Conservation (phyloP, 192 early-diverging fungal genomes). For the Coemansia sp. region DNA sequence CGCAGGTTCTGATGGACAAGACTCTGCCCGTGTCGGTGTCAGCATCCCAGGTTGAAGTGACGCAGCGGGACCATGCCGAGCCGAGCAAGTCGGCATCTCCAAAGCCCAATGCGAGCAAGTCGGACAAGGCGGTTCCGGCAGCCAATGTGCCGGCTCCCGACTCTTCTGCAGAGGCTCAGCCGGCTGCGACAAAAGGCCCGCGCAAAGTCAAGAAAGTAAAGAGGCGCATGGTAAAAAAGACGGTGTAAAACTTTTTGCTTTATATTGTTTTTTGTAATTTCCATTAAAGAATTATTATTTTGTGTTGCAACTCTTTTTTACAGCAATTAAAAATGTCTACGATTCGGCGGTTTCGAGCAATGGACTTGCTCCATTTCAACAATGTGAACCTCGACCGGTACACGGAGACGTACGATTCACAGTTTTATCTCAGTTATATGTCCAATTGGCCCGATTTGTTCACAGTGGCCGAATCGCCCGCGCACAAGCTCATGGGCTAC, state of each 20-base stretch:
- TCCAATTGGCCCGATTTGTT: constrained; percentile 94
- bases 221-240: constrained; percentile 44
- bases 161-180: neutral
- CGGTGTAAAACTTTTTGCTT: neutral
- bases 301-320: neutral
- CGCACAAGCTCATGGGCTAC: constrained; percentile 72
- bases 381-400: constrained; percentile 92
- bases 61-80: constrained; percentile 15
- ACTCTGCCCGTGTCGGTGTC: constrained; percentile 8
- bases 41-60: neutral
- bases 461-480: constrained; percentile 73
- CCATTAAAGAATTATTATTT: neutral
- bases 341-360: constrained; percentile 70
- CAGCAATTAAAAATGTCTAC: constrained; percentile 32
- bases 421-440: constrained; percentile 91
- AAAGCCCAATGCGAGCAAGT: constrained; percentile 9
- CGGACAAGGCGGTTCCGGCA: constrained; percentile 14
- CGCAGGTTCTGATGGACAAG: constrained; percentile 9
- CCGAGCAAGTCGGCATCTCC: constrained; percentile 11
- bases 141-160: constrained; percentile 18
- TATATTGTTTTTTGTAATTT: constrained; percentile 8
- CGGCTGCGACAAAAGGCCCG: constrained; percentile 21
- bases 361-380: constrained; percentile 94
- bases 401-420: constrained; percentile 95
- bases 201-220: constrained; percentile 48